A percentile compares a stretch with the other conserved stretches of the same genome.
phyloP scores from a whole-genome alignment of 805 yeast genomes.

The Yarrowia phangngaensis region DNA sequence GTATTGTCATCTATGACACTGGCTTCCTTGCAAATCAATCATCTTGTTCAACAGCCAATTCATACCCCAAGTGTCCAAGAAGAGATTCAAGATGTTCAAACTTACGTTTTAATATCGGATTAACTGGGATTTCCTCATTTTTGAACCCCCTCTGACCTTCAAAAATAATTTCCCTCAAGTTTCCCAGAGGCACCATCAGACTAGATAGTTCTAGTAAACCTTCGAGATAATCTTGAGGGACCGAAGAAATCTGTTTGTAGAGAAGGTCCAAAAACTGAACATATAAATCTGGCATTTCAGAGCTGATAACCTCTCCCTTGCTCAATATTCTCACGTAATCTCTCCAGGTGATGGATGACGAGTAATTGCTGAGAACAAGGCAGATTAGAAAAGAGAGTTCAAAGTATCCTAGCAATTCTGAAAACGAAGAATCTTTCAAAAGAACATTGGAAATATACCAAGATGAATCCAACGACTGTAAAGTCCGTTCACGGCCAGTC shows the following conservation, averaged over 20 bases:
- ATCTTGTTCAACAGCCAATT: too few species aligned
- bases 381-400: conserved; percentile 51
- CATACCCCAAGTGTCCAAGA: conserved; percentile 2
- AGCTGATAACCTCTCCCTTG: conserved; percentile 39
- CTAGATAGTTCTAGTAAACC: conserved; percentile 37
- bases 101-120: neutral
- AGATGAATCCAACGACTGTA: conserved; percentile 55
- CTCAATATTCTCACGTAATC: conserved; percentile 46
- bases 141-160: conserved; percentile 22
- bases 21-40: too few species aligned
- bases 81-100: neutral
- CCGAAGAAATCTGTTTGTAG: conserved; percentile 41
- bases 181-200: conserved; percentile 30
- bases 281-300: conserved; percentile 35
- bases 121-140: neutral
- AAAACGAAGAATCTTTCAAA: conserved; percentile 33
- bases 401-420: conserved; percentile 49
- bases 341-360: conserved; percentile 65
- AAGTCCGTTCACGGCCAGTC: conserved; percentile 45
- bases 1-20: too few species aligned
- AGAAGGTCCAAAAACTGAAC: conserved; percentile 39
- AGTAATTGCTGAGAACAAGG: conserved; percentile 56
- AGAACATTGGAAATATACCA: conserved; percentile 50
- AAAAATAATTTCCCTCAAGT: conserved; percentile 25
- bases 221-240: conserved; percentile 47